Percentiles rank a stretch among this genome's conserved stretches.
Evolutionary conservation across 2,329 filamentous ascomycete genomes (phyloP).

Genomic region (Dactylellina parvicollis): DNA sequence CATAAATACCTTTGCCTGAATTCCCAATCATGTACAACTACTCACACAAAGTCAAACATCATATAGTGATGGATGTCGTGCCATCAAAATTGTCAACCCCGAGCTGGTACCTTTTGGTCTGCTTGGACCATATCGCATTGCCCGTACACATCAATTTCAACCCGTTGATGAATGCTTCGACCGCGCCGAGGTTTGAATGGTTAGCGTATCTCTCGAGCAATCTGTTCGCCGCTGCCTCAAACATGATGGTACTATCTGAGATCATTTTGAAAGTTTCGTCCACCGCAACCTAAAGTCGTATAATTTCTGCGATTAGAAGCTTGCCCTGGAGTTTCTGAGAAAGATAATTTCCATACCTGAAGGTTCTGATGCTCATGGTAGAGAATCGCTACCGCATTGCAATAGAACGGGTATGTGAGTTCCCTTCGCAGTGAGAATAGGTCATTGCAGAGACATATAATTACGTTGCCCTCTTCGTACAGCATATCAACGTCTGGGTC

Average conservation of each 20-base stretch:
- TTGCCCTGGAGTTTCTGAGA: too few relatives aligned
- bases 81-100: constrained; percentile 50
- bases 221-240: constrained; percentile 19
- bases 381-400: constrained; percentile 54
- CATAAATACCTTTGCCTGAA: too few relatives aligned
- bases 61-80: constrained; percentile 1
- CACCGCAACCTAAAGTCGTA: too few relatives aligned
- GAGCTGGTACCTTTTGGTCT: constrained; percentile 42
- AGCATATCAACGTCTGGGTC: constrained; percentile 34
- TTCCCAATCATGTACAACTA: too few relatives aligned
- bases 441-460: constrained; percentile 20
- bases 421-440: constrained; percentile 30
- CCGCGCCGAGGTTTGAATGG: constrained; percentile 11
- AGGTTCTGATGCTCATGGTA: constrained; percentile 53
- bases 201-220: constrained; percentile 34
- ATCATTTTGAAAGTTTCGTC: constrained; percentile 48
- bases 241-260: background rate
- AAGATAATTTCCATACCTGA: too few relatives aligned
- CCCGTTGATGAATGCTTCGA: constrained; percentile 19
- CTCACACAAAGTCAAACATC: too few relatives aligned
- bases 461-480: constrained; percentile 20
- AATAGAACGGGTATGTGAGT: constrained; percentile 54
- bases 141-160: constrained; percentile 48
- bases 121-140: constrained; percentile 53
- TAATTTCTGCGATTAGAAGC: too few relatives aligned